Evolutionary conservation across 192 early-diverging fungal genomes (phyloP).

Genomic region (Dissophora globulifera): DNA sequence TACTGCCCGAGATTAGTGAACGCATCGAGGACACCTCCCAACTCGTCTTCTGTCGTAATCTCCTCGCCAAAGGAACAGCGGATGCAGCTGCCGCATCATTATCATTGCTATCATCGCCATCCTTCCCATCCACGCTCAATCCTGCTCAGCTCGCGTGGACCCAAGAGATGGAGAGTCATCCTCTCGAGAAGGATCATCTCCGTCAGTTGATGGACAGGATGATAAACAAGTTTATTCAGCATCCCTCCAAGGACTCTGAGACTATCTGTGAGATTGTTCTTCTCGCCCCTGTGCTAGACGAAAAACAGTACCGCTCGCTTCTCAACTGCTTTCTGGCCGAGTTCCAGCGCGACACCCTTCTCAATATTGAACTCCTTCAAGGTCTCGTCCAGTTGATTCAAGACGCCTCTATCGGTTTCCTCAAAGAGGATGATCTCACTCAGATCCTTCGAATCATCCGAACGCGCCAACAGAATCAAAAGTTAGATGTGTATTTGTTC

Average conservation of each 20-base stretch:
- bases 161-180: background rate
- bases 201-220: background rate
- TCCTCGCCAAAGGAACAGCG: background rate
- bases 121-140: background rate
- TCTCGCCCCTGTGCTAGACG: background rate
- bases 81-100: background rate
- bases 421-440: background rate
- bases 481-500: background rate
- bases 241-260: background rate
- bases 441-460: background rate
- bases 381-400: background rate
- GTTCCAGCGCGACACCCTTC: background rate
- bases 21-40: background rate
- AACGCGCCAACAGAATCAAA: background rate
- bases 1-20: background rate
- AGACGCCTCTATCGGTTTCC: background rate
- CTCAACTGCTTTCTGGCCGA: background rate
- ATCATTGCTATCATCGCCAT: background rate
- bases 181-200: background rate
- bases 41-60: background rate
- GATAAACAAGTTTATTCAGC: background rate
- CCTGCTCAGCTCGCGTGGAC: background rate
- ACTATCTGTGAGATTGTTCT: background rate
- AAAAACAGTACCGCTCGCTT: background rate
- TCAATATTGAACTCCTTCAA: background rate